Evolutionary conservation across 371 early-diverging fungal species (phyloP).

Genomic region (Mucor irregularis): DNA sequence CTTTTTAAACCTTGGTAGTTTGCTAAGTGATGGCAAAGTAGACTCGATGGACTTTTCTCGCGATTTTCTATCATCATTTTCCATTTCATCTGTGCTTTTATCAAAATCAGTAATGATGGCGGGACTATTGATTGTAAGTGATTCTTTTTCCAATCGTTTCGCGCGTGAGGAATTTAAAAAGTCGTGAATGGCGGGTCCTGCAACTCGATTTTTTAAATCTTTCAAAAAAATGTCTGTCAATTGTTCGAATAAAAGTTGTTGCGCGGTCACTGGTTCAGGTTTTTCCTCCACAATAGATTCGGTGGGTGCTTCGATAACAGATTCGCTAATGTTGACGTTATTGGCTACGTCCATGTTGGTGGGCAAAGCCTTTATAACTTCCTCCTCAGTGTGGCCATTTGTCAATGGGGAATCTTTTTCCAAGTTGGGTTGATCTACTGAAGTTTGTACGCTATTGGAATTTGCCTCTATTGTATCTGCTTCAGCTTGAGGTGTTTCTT

Average conservation of each 20-base stretch:
- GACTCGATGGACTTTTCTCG: slow-evolving; percentile 18
- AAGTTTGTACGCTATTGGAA: background rate
- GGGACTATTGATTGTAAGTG: background rate
- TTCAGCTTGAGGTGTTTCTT: background rate
- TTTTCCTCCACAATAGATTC: background rate
- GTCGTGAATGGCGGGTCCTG: slow-evolving; percentile 57
- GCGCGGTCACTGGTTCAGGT: slow-evolving; percentile 26
- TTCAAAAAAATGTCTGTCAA: slow-evolving; percentile 61
- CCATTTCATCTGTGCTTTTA: background rate
- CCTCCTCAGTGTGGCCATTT: no score
- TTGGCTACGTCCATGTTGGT: no score
- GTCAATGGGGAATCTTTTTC: no score
- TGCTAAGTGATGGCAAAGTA: slow-evolving; percentile 18
- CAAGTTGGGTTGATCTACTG: no score
- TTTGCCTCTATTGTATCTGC: background rate
- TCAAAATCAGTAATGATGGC: background rate
- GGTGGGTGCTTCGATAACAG: no score
- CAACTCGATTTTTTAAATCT: slow-evolving; percentile 59
- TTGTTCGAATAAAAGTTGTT: slow-evolving; percentile 49
- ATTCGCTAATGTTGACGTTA: no score
- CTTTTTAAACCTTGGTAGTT: slow-evolving; percentile 45
- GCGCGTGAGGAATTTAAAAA: slow-evolving; percentile 41
- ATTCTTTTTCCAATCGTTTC: slow-evolving; percentile 18
- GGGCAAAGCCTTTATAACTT: no score
- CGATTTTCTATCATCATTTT: background rate